These are phyloP conservation scores for Aspergillus fijiensis DNA, from an alignment of 2,329 filamentous ascomycete species.

Conservation along the genomic window DNA sequence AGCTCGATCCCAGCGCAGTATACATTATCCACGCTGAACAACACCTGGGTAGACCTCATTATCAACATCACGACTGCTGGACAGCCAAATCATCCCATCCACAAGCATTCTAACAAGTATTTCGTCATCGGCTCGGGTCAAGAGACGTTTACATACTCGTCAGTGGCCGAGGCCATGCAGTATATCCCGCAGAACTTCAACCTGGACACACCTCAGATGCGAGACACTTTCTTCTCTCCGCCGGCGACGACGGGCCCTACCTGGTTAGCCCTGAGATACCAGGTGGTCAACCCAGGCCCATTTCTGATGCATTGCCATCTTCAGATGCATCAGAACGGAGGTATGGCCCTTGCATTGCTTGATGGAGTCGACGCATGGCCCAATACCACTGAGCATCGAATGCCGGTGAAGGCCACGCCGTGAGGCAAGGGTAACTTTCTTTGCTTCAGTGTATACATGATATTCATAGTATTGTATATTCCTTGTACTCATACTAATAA, in stretches of 20 bases:
- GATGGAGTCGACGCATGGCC: constrained; percentile 52
- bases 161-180: constrained; percentile 54
- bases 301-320: constrained; percentile 56
- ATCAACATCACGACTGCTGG: constrained; percentile 33
- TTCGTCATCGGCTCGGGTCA: constrained; percentile 56
- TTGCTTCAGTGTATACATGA: background rate
- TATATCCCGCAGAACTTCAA: constrained; percentile 57
- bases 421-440: background rate
- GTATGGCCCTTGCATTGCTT: constrained; percentile 51
- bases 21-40: constrained; percentile 38
- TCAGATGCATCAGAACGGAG: constrained; percentile 50
- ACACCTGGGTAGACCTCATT: constrained; percentile 57
- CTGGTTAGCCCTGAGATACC: constrained; percentile 50
- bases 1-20: constrained; percentile 26
- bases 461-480: background rate
- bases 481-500: background rate
- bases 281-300: constrained; percentile 49
- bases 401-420: background rate
- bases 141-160: constrained; percentile 53
- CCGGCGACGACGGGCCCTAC: constrained; percentile 29
- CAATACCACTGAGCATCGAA: constrained; percentile 24
- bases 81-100: constrained; percentile 61
- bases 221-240: constrained; percentile 52
- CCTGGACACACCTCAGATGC: constrained; percentile 54
- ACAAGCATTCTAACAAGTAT: constrained; percentile 65